Evolutionary conservation across 169 alveolate species (phyloP), one percentile per base, ranked within the genome.

Genomic region (Sarcocystis neurona): DNA sequence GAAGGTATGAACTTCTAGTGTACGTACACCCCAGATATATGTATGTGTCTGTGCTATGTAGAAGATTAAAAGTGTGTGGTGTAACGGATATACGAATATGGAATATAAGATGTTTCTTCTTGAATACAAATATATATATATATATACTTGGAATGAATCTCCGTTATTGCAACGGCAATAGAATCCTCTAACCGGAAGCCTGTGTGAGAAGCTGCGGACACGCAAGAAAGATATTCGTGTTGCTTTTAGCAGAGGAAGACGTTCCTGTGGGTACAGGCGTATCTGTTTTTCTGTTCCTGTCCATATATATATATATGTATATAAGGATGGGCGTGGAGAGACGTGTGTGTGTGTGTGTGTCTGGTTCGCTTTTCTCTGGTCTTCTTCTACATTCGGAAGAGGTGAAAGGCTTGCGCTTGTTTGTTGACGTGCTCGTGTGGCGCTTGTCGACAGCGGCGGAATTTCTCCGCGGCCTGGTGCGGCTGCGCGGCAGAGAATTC

Each of bases 401-500:
- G n/a, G n/a, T n/a, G n/a, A n/a, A n/a, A n/a, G n/a, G n/a, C n/a
- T 15, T 68, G 75, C n/a, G 15, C 39, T 20, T 63, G 15, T 68
- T 10, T 68, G 46, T 68, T 39, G n/a, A n/a, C 48, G 10, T 12
- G 82, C 46, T 39, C 56, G 18, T 32, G 50, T 72, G 60, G 23
- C 5, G 27, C 32, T 46, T 32, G 12, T 44, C 34, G n/a, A 15
- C 90, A 85, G 90, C 90, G n/a, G 39, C 60, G 41, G 90, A 85
- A 37, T 82, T 82, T 37, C 53, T 85, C 43, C 70, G 74, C 66
- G 79, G 63, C 10, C 20, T 85, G 63, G 90, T 85, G 37, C 90
- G 90, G 27, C 70, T 68, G 18, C 90, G 90, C 32, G 82, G 84
- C 18, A 63, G 79, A 32, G 90, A 85, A 53, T 85, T 85, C 50